Percentiles rank a stretch among this genome's conserved stretches.
These are phyloP conservation scores for Ceratobasidium sp. DNA, from an alignment of 1,284 basidiomycete species.

Conservation along the genomic window DNA sequence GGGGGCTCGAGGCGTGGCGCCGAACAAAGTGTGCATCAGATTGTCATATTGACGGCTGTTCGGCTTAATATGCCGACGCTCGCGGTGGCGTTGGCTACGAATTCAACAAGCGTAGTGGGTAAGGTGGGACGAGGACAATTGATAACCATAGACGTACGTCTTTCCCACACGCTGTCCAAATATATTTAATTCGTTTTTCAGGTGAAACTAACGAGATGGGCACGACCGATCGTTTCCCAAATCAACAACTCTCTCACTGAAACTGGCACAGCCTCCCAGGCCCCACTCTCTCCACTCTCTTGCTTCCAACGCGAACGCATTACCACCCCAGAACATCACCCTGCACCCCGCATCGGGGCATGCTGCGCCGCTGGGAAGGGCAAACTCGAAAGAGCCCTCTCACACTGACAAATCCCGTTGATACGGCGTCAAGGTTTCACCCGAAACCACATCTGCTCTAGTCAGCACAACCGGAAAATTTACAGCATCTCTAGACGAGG, in stretches of 20 bases:
- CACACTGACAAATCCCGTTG: conserved; percentile 67
- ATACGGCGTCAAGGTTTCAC: conserved; percentile 60
- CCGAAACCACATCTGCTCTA: conserved; percentile 65
- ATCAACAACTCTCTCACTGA: conserved; percentile 70
- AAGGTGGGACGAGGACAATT: conserved; percentile 68
- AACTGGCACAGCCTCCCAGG: conserved; percentile 74
- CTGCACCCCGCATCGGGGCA: conserved; percentile 74
- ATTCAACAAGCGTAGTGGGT: conserved; percentile 60
- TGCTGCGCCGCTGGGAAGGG: conserved; percentile 60
- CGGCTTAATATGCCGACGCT: conserved; percentile 23
- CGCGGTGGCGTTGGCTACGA: conserved; percentile 20
- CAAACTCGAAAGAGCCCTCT: conserved; percentile 68
- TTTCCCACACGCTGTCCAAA: not conserved
- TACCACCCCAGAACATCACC: conserved; percentile 72
- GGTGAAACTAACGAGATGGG: conserved; percentile 70
- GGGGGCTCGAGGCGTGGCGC: conserved; percentile 61
- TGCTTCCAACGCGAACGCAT: conserved; percentile 63
- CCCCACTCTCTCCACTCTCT: conserved; percentile 69
- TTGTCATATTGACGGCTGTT: conserved; percentile 7
- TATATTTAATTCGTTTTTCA: conserved; percentile 54
- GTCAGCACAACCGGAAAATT: conserved; percentile 61
- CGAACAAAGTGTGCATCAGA: conserved; percentile 54
- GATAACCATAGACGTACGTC: conserved; percentile 69
- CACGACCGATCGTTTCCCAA: conserved; percentile 71
- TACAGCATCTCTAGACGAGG: conserved; percentile 68